A percentile compares a stretch with the other conserved stretches of the same genome.
Conservation (phyloP, 148 eudicot species). For the Rhododendron ovatum region DNA sequence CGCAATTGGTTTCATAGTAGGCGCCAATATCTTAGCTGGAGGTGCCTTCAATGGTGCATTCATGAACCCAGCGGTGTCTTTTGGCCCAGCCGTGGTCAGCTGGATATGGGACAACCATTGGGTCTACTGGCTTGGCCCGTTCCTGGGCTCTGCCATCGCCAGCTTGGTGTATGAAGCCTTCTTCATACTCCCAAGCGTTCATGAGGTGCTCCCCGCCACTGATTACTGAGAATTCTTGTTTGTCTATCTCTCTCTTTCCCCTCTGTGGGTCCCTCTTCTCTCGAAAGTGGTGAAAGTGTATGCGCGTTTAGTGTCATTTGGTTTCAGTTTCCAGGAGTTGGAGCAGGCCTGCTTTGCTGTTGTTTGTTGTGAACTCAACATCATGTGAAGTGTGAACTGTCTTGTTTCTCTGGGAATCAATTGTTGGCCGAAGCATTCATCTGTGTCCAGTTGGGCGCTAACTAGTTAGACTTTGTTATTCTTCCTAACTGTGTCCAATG, state of each 20-base stretch:
- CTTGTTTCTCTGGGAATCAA: slow-evolving; percentile 9
- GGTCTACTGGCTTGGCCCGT: slow-evolving; percentile 72
- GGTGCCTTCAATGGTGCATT: slow-evolving; percentile 70
- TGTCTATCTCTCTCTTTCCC: background rate
- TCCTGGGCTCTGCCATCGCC: slow-evolving; percentile 50
- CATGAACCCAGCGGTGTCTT: slow-evolving; percentile 73
- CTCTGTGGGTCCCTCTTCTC: background rate
- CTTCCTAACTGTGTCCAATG: background rate
- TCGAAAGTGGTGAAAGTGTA: background rate
- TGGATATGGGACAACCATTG: slow-evolving; percentile 64
- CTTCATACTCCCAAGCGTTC: slow-evolving; percentile 44
- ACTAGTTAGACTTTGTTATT: background rate
- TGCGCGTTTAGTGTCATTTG: slow-evolving; percentile 8
- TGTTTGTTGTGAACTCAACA: slow-evolving; percentile 18
- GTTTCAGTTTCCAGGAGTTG: background rate
- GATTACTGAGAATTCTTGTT: slow-evolving; percentile 12
- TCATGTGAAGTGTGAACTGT: slow-evolving; percentile 12
- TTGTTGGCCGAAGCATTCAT: background rate
- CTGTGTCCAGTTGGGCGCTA: background rate
- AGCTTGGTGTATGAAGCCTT: slow-evolving; percentile 41
- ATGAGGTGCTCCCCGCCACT: slow-evolving; percentile 50
- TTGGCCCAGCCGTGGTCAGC: slow-evolving; percentile 70
- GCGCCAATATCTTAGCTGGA: slow-evolving; percentile 65
- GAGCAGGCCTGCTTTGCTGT: slow-evolving; percentile 2
- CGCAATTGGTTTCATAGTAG: slow-evolving; percentile 61